Conservation (phyloP, 2,329 filamentous ascomycete genomes). For the Ophiocordyceps unilateralis region DNA sequence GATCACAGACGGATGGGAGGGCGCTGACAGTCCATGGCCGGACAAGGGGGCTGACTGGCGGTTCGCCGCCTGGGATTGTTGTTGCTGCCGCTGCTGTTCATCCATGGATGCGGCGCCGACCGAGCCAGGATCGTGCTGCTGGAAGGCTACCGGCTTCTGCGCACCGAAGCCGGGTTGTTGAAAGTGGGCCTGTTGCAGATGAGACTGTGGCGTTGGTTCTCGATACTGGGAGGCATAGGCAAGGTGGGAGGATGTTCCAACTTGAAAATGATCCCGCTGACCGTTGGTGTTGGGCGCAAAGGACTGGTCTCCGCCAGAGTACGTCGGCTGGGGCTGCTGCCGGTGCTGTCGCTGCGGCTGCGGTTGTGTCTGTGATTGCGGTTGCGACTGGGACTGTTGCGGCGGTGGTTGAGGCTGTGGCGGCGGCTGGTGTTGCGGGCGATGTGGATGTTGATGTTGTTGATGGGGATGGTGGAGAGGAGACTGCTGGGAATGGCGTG, state of each 20-base stretch:
- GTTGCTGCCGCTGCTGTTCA: constrained; percentile 8
- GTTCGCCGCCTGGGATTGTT: constrained; percentile 6
- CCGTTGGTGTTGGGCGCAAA: constrained; percentile 11
- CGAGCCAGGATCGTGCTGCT: constrained; percentile 4
- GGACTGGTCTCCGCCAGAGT: constrained; percentile 6
- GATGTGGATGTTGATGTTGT: constrained; percentile 10
- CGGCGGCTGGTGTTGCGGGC: constrained; percentile 4
- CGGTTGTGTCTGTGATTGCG: constrained; percentile 10
- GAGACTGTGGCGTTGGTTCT: constrained; percentile 1
- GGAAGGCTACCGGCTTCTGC: constrained; percentile 9
- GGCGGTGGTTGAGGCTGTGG: constrained; percentile 1
- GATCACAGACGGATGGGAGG: background rate
- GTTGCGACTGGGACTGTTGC: constrained; percentile 8
- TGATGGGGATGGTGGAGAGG: constrained; percentile 8
- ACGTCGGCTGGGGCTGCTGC: constrained; percentile 6
- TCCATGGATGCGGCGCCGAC: background rate
- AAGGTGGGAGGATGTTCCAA: constrained; percentile 2
- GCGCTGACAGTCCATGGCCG: background rate
- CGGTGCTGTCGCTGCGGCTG: constrained; percentile 8
- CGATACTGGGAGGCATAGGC: constrained; percentile 4
- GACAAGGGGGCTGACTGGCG: constrained; percentile 6
- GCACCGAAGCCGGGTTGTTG: constrained; percentile 4
- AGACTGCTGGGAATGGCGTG: constrained; percentile 12
- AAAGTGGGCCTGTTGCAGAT: constrained; percentile 2
- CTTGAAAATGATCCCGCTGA: constrained; percentile 8